These are phyloP conservation scores for Chalciporus sphaerocephalus DNA, from an alignment of 768 basidiomycete species.

Conservation along the genomic window DNA sequence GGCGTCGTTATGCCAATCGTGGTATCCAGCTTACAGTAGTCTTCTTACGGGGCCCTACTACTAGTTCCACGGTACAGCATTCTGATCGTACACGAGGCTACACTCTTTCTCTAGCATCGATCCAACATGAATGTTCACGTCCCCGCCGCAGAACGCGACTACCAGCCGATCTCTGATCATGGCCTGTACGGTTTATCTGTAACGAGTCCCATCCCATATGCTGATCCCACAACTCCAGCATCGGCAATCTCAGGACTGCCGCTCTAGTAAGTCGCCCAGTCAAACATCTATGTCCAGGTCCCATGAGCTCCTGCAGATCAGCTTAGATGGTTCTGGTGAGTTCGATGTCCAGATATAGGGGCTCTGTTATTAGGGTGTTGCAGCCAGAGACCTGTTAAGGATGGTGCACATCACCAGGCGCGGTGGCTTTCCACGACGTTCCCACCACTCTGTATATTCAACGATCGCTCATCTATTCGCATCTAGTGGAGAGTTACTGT, in stretches of 20 bases:
- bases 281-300: not conserved
- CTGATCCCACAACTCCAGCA: slow-evolving; percentile 40
- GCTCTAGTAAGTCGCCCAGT: slow-evolving; percentile 47
- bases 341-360: slow-evolving; percentile 11
- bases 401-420: not conserved
- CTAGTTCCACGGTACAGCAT: too few species aligned
- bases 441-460: not conserved
- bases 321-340: slow-evolving; percentile 76
- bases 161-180: slow-evolving; percentile 75
- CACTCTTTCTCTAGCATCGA: not conserved
- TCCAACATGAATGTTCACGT: slow-evolving; percentile 46
- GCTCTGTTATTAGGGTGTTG: not conserved
- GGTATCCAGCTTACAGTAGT: too few species aligned
- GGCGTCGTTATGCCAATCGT: too few species aligned
- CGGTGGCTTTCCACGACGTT: not conserved
- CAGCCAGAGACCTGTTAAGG: not conserved
- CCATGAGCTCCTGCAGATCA: slow-evolving; percentile 40
- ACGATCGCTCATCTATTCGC: slow-evolving; percentile 4
- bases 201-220: not conserved
- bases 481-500: slow-evolving; percentile 84
- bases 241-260: slow-evolving; percentile 80
- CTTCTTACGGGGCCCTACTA: too few species aligned
- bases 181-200: slow-evolving; percentile 53
- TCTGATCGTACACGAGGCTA: not conserved
- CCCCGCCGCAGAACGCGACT: slow-evolving; percentile 56